phyloP scores from a whole-genome alignment of 345 rosid species.

The Citrus unshiu region DNA sequence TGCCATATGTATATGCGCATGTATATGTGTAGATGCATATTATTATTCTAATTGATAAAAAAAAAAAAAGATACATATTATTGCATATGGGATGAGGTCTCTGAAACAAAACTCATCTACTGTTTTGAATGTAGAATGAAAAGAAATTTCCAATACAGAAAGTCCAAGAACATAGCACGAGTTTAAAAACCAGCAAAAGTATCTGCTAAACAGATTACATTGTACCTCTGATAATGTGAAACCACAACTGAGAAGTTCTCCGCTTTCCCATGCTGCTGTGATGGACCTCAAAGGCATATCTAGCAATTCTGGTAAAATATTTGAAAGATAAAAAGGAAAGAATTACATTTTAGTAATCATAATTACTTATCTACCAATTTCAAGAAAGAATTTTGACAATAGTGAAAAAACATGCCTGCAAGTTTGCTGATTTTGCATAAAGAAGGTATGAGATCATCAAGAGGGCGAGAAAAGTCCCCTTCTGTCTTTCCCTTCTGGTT shows the following conservation, averaged over 20 bases:
- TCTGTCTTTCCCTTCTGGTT: conserved; percentile 33
- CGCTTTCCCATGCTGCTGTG: conserved; percentile 79
- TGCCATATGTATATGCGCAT: not conserved
- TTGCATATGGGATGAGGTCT: not conserved
- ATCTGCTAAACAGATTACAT: not conserved
- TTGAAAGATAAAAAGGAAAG: conserved; percentile 1
- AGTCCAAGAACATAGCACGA: not conserved
- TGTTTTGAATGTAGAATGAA: not conserved
- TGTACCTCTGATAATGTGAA: conserved; percentile 81
- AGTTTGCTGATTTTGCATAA: conserved; percentile 74
- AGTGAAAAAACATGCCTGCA: conserved; percentile 52
- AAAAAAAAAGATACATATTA: not conserved
- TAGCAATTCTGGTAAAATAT: conserved; percentile 54
- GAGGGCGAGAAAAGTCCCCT: conserved; percentile 32
- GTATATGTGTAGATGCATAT: not conserved
- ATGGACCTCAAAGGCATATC: conserved; percentile 91
- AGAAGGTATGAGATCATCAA: conserved; percentile 70
- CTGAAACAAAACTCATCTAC: not conserved
- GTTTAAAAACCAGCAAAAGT: not conserved
- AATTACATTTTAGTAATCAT: not conserved
- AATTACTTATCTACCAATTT: not conserved
- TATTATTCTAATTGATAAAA: not conserved
- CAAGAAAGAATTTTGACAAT: conserved; percentile 8
- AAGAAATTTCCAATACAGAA: not conserved
- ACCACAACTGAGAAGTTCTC: conserved; percentile 64